A percentile compares a stretch with the other conserved stretches of the same genome.
phyloP scores from a whole-genome alignment of 495 filamentous ascomycete species.

The Thozetella sp. region DNA sequence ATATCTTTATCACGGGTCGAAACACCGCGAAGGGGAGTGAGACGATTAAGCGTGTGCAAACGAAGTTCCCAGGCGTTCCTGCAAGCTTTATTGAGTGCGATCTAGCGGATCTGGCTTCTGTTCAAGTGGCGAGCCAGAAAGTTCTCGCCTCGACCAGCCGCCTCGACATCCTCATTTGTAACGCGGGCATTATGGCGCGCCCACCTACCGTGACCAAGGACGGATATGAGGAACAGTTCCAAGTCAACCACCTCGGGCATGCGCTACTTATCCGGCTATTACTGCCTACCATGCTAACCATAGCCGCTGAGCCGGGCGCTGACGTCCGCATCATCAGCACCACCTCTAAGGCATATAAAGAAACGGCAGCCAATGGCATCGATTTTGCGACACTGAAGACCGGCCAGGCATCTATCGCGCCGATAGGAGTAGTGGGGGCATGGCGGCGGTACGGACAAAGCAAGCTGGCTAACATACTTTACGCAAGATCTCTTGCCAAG shows the following conservation, averaged over 20 bases:
- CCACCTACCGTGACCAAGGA: slow-evolving; percentile 51
- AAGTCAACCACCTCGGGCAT: slow-evolving; percentile 67
- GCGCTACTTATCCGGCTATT: slow-evolving; percentile 62
- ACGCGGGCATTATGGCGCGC: slow-evolving; percentile 63
- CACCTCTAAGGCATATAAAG: slow-evolving; percentile 27
- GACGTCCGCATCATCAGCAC: slow-evolving; percentile 38
- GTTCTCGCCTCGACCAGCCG: slow-evolving; percentile 25
- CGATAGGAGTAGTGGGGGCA: slow-evolving; percentile 16
- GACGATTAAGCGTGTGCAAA: slow-evolving; percentile 17
- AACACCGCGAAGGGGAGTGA: slow-evolving; percentile 33
- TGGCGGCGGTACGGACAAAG: slow-evolving; percentile 60
- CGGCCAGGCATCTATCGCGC: slow-evolving; percentile 21
- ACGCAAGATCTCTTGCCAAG: slow-evolving; percentile 55
- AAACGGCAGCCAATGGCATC: slow-evolving; percentile 30
- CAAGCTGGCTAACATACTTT: slow-evolving; percentile 69
- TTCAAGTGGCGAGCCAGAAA: slow-evolving; percentile 33
- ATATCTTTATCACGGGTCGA: slow-evolving; percentile 42
- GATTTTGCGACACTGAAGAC: slow-evolving; percentile 34
- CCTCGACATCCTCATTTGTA: slow-evolving; percentile 62
- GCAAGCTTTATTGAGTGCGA: slow-evolving; percentile 40
- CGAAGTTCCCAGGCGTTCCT: slow-evolving; percentile 9
- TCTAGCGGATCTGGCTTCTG: slow-evolving; percentile 35
- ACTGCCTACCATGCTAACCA: slow-evolving; percentile 50
- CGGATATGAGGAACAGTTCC: slow-evolving; percentile 66
- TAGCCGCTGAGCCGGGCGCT: slow-evolving; percentile 26